A percentile compares a stretch with the other conserved stretches of the same genome.
Evolutionary conservation across 2,329 filamentous ascomycete species (phyloP).

Genomic region (Madurella mycetomatis): DNA sequence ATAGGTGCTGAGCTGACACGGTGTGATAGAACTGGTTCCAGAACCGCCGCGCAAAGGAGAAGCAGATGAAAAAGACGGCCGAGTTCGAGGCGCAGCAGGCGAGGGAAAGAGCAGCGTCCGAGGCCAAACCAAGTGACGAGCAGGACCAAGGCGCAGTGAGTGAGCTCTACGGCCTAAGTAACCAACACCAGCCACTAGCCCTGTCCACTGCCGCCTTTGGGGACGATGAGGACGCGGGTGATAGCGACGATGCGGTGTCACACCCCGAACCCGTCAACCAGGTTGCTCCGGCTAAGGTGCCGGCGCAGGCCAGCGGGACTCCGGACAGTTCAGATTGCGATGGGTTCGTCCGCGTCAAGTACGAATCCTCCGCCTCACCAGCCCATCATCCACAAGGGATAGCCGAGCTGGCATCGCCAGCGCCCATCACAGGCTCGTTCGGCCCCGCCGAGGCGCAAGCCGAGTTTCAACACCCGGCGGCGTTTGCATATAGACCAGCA

Average conservation of each 20-base stretch:
- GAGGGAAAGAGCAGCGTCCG: conserved; percentile 35
- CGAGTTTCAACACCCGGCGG: conserved; percentile 14
- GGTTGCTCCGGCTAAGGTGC: not conserved
- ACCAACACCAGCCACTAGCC: conserved; percentile 32
- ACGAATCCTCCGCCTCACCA: conserved; percentile 7
- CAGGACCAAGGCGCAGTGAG: conserved; percentile 27
- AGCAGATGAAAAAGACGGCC: conserved; percentile 57
- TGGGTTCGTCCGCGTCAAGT: conserved; percentile 14
- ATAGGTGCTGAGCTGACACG: conserved; percentile 14
- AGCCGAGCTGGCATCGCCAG: conserved; percentile 1
- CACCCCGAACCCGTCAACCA: conserved; percentile 10
- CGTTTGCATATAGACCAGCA: conserved; percentile 13
- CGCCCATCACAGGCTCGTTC: conserved; percentile 11
- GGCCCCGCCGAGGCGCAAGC: not conserved
- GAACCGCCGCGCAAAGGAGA: conserved; percentile 60
- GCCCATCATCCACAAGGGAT: conserved; percentile 1
- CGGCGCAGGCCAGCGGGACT: conserved; percentile 3
- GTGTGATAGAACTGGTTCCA: conserved; percentile 64
- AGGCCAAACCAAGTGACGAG: conserved; percentile 31
- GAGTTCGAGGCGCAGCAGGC: conserved; percentile 44
- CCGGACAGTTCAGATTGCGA: conserved; percentile 18
- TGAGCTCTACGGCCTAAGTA: conserved; percentile 33
- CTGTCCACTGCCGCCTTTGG: conserved; percentile 36
- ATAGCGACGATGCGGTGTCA: conserved; percentile 7
- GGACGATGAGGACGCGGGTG: conserved; percentile 3